Evolutionary conservation across 805 yeast genomes (phyloP).

Genomic region (Schwanniomyces vanrijiae): DNA sequence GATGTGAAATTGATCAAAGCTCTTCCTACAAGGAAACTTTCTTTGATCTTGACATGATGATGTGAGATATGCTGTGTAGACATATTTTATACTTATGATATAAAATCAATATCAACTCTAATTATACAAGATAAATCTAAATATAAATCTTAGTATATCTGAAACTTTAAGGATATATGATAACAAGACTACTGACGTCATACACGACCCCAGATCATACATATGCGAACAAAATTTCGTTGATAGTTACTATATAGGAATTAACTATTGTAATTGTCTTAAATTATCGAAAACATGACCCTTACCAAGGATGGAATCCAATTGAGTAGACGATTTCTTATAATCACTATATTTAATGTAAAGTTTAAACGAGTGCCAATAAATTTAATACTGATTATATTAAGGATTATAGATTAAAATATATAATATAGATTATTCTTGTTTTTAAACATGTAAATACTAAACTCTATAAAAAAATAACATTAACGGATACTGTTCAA

Average conservation of each 20-base stretch:
- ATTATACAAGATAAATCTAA: not conserved
- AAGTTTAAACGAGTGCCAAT: no score
- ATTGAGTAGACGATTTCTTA: no score
- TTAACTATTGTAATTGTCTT: not conserved
- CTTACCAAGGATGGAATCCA: not conserved
- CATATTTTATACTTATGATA: slow-evolving; percentile 5
- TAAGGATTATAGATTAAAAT: no score
- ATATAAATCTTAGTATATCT: not conserved
- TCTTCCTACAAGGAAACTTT: slow-evolving; percentile 38
- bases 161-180: not conserved
- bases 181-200: not conserved
- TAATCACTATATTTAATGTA: no score
- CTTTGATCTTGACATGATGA: slow-evolving; percentile 32
- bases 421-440: no score
- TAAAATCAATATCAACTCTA: not conserved
- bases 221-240: not conserved
- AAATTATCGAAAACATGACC: not conserved
- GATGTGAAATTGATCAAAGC: slow-evolving; percentile 44
- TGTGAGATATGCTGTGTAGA: slow-evolving; percentile 10
- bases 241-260: not conserved
- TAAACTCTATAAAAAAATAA: not conserved
- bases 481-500: slow-evolving; percentile 49
- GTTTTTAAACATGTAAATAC: no score
- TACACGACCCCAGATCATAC: slow-evolving; percentile 1
- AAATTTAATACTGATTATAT: no score